Evolutionary conservation across 495 filamentous ascomycete genomes (phyloP).

Genomic region (Daldinia childiae): DNA sequence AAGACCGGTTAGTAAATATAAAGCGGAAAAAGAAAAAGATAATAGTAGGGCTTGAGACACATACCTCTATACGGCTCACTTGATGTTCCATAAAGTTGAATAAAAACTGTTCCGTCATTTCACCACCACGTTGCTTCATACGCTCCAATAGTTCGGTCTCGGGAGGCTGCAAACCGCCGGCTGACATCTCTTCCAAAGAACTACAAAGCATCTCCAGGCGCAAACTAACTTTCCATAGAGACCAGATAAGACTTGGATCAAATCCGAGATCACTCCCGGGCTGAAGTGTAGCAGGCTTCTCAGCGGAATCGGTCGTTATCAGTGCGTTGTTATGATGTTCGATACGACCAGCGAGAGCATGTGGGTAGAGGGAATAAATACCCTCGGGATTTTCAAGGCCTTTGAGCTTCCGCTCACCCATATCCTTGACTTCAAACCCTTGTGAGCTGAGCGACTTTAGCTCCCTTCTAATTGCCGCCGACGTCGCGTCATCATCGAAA

Average conservation of each 20-base stretch:
- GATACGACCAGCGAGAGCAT: conserved; percentile 82
- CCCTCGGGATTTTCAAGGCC: conserved; percentile 97
- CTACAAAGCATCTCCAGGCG: conserved; percentile 93
- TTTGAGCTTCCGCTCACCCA: conserved; percentile 92
- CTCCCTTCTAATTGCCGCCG: conserved; percentile 82
- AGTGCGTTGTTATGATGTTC: conserved; percentile 67
- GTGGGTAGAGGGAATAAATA: conserved; percentile 92
- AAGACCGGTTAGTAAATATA: conserved; percentile 21
- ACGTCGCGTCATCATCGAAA: conserved; percentile 74
- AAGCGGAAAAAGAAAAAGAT: background rate
- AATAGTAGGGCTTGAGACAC: conserved; percentile 41
- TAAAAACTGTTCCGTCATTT: conserved; percentile 86
- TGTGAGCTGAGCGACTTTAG: conserved; percentile 86
- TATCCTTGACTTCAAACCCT: conserved; percentile 96
- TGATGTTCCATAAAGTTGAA: conserved; percentile 91
- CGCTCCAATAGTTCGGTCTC: conserved; percentile 83
- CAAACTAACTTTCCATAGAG: conserved; percentile 86
- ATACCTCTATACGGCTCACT: conserved; percentile 92
- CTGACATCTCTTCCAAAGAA: conserved; percentile 73
- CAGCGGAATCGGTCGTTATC: conserved; percentile 50
- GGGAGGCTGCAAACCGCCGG: conserved; percentile 68
- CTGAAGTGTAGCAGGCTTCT: conserved; percentile 55
- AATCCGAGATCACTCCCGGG: conserved; percentile 69
- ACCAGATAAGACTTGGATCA: conserved; percentile 85
- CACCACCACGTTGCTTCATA: conserved; percentile 83